phyloP scores from a whole-genome alignment of 1,139 yeast species.

The Suhomyces bokatorum region DNA sequence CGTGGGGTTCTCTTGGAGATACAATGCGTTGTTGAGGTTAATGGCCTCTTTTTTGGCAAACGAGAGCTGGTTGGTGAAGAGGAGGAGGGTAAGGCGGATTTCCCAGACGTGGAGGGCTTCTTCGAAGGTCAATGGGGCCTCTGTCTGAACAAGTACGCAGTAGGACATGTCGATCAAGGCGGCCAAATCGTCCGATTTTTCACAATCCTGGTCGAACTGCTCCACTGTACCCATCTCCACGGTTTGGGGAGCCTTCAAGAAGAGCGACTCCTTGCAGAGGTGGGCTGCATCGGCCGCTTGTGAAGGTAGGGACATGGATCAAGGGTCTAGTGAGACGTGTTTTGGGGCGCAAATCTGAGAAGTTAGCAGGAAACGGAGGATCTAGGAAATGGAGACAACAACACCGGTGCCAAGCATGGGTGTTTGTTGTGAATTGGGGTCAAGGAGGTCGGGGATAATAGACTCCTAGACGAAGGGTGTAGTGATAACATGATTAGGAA shows the following conservation, averaged over 20 bases:
- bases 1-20: slow-evolving; percentile 31
- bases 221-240: background rate
- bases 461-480: background rate
- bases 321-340: background rate
- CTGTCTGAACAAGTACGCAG: slow-evolving; percentile 15
- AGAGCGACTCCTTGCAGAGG: slow-evolving; percentile 19
- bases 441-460: background rate
- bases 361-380: no score
- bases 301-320: slow-evolving; percentile 8
- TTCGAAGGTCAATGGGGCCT: slow-evolving; percentile 8
- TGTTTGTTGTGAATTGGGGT: background rate
- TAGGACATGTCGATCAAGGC: slow-evolving; percentile 19
- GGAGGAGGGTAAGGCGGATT: slow-evolving; percentile 33
- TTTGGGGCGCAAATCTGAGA: no score
- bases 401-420: background rate
- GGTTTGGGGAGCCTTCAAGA: slow-evolving; percentile 17
- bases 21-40: slow-evolving; percentile 38
- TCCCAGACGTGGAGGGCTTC: slow-evolving; percentile 37
- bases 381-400: no score
- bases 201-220: background rate
- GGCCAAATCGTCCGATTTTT: slow-evolving; percentile 12
- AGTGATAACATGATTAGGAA: background rate
- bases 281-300: background rate
- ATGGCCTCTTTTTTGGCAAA: slow-evolving; percentile 43
- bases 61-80: slow-evolving; percentile 32